Conservation (phyloP, 2,329 filamentous ascomycete genomes). For the Xylaria sp. region DNA sequence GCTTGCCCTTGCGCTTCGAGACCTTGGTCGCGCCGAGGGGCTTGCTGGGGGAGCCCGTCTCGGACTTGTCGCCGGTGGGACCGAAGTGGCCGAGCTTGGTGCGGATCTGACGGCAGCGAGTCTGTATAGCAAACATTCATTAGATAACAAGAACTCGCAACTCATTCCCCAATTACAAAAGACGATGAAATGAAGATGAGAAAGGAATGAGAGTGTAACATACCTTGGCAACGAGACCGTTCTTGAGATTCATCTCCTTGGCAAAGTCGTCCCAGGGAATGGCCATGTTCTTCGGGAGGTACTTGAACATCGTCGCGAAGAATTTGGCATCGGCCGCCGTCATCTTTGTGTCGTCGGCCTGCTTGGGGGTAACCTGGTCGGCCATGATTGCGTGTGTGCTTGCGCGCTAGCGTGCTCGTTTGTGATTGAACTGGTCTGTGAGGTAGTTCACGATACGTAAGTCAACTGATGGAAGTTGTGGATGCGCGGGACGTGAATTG, state of each 20-base stretch:
- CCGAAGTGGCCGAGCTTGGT: slow-evolving; percentile 4
- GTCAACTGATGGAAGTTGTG: neutral
- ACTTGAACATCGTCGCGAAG: slow-evolving; percentile 17
- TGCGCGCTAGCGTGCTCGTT: neutral
- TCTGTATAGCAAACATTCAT: neutral
- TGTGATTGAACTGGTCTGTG: neutral
- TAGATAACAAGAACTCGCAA: neutral
- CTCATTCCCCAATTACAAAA: neutral
- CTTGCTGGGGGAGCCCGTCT: neutral
- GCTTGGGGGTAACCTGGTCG: neutral
- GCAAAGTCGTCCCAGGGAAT: slow-evolving; percentile 22
- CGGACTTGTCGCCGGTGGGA: neutral
- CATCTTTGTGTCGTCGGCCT: neutral
- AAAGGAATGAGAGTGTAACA: neutral
- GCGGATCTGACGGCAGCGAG: slow-evolving; percentile 13
- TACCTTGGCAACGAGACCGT: slow-evolving; percentile 21
- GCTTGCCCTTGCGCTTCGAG: slow-evolving; percentile 6
- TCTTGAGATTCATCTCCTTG: slow-evolving; percentile 19
- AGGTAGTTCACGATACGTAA: neutral
- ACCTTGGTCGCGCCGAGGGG: slow-evolving; percentile 5
- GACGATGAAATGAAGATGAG: no score
- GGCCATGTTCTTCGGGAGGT: slow-evolving; percentile 17
- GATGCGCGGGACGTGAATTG: neutral
- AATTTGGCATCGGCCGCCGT: slow-evolving; percentile 20
- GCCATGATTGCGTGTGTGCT: slow-evolving; percentile 5